A percentile compares a stretch with the other conserved stretches of the same genome.
phyloP scores from a whole-genome alignment of 345 rosid genomes.

The Corymbia maculata region DNA sequence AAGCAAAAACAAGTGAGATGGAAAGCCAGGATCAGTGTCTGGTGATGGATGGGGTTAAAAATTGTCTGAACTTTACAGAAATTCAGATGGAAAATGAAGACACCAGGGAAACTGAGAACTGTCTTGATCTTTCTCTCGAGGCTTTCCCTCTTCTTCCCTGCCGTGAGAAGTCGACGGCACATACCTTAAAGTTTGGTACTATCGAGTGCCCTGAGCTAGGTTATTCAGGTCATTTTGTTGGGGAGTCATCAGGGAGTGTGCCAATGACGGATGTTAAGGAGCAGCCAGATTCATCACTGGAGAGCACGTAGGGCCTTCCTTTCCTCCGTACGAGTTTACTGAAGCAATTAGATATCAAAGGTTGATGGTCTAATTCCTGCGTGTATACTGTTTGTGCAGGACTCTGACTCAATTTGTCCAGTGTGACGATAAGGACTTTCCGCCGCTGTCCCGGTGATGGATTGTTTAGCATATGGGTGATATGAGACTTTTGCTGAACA shows the following conservation, averaged over 20 bases:
- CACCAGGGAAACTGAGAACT: neutral
- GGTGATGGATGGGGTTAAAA: neutral
- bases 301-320: neutral
- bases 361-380: neutral
- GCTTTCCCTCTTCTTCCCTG: neutral
- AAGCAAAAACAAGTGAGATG: neutral
- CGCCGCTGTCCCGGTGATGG: conserved; percentile 9
- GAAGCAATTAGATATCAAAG: neutral
- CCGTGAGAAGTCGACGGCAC: neutral
- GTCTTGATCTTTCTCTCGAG: neutral
- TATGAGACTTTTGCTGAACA: neutral
- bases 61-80: neutral
- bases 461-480: neutral
- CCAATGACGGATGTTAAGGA: neutral
- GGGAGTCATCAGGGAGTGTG: neutral
- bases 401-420: neutral
- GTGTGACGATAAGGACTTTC: conserved; percentile 20
- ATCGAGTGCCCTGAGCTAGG: neutral
- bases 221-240: neutral
- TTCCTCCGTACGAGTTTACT: neutral
- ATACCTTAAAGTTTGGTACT: neutral
- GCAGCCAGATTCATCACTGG: neutral
- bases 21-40: neutral
- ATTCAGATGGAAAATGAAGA: neutral
- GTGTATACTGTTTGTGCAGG: conserved; percentile 6